These are phyloP conservation scores for Vitis rupestris DNA, from an alignment of 164 flowering plant species.

Conservation along the genomic window DNA sequence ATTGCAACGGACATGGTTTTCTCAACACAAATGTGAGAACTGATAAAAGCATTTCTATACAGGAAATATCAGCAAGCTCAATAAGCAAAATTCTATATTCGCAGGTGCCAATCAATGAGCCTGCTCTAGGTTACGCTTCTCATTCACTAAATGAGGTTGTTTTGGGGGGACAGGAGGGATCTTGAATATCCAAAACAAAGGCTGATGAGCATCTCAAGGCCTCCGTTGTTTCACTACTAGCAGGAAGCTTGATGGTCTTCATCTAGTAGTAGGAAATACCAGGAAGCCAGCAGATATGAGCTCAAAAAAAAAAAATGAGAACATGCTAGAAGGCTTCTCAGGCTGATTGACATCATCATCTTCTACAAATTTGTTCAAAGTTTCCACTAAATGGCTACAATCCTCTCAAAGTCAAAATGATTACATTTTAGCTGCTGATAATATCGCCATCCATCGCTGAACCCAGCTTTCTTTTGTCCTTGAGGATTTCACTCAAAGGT, in stretches of 20 bases:
- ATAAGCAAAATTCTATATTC: not conserved
- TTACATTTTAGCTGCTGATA: slow-evolving; percentile 8
- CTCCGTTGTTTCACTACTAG: too few relatives aligned
- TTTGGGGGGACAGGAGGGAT: not conserved
- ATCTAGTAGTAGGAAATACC: not conserved
- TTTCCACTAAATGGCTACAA: slow-evolving; percentile 5
- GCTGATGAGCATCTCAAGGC: not conserved
- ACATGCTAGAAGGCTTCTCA: slow-evolving; percentile 23
- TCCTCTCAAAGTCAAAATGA: slow-evolving; percentile 4
- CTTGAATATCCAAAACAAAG: not conserved
- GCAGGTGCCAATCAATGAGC: slow-evolving; percentile 1
- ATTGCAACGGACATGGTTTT: too few relatives aligned
- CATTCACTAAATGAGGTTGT: not conserved
- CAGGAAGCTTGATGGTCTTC: not conserved
- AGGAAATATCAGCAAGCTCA: too few relatives aligned
- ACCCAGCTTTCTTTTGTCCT: slow-evolving; percentile 31
- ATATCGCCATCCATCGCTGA: slow-evolving; percentile 11
- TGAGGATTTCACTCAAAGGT: slow-evolving; percentile 52
- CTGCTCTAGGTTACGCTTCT: slow-evolving; percentile 2
- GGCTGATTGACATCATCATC: slow-evolving; percentile 17
- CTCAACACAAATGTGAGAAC: too few relatives aligned
- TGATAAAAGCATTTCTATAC: too few relatives aligned
- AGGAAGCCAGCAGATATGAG: slow-evolving; percentile 3
- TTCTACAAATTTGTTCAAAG: slow-evolving; percentile 1
- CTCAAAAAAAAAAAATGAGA: slow-evolving; percentile 8